Evolutionary conservation across 768 basidiomycete genomes (phyloP).

Genomic region (Hydnum rufescens): DNA sequence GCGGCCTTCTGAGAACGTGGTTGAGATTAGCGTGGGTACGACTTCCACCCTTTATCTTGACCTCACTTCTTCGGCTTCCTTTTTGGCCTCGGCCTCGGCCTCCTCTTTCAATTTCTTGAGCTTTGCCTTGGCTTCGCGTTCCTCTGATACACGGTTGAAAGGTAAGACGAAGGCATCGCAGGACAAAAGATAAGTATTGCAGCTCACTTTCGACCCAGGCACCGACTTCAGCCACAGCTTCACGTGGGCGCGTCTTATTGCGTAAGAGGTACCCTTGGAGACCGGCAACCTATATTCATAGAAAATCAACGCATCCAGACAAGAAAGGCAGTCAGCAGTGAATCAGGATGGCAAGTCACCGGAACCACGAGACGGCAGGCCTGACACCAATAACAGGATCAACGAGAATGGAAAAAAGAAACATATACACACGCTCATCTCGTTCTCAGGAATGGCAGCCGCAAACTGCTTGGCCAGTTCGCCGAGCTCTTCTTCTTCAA

Average conservation of each 20-base stretch:
- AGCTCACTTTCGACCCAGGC: constrained; percentile 33
- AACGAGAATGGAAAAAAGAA: background rate
- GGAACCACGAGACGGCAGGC: background rate
- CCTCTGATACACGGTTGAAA: constrained; percentile 24
- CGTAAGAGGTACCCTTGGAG: constrained; percentile 63
- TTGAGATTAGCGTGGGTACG: too few relatives aligned
- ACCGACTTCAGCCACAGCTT: constrained; percentile 61
- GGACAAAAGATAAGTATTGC: constrained; percentile 5
- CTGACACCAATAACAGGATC: background rate
- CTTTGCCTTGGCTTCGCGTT: constrained; percentile 68
- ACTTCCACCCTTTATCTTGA: background rate
- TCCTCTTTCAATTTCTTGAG: constrained; percentile 45
- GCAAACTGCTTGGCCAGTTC: constrained; percentile 66
- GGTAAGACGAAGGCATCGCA: constrained; percentile 12
- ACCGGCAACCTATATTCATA: constrained; percentile 35
- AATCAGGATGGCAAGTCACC: background rate
- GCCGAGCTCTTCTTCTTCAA: constrained; percentile 58
- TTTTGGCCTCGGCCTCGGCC: constrained; percentile 27
- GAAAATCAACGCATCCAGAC: background rate
- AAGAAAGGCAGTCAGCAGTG: background rate
- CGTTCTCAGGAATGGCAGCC: constrained; percentile 67
- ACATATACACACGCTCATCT: constrained; percentile 50
- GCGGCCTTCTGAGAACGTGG: too few relatives aligned
- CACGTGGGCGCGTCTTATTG: constrained; percentile 77
- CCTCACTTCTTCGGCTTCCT: background rate